phyloP scores from a whole-genome alignment of 2,329 filamentous ascomycete species.

The Fusarium sp. region DNA sequence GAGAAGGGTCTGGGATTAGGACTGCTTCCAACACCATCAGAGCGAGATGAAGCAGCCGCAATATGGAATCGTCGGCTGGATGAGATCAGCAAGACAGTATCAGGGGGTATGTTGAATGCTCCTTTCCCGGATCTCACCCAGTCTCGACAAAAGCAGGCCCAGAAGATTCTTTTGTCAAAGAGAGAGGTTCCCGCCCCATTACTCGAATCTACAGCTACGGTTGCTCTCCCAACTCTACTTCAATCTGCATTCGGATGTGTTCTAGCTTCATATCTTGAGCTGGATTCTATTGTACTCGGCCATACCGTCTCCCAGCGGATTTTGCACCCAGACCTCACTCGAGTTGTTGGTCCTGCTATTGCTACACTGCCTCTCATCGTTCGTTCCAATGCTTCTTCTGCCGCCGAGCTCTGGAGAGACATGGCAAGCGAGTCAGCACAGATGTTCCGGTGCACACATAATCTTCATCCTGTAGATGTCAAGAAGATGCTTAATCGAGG shows the following conservation, averaged over 20 bases:
- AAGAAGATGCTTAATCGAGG: constrained; percentile 30
- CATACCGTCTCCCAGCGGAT: constrained; percentile 25
- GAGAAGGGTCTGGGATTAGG: constrained; percentile 7
- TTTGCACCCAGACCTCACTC: constrained; percentile 6
- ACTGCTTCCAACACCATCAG: neutral
- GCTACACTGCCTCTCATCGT: constrained; percentile 20
- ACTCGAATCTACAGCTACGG: rapidly evolving
- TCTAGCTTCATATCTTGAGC: constrained; percentile 16
- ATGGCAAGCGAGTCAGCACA: constrained; percentile 12
- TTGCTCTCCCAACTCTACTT: neutral
- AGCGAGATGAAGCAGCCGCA: constrained; percentile 7
- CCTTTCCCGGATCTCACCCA: constrained; percentile 20
- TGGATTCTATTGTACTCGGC: constrained; percentile 8
- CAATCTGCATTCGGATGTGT: constrained; percentile 29
- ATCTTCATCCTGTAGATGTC: constrained; percentile 22
- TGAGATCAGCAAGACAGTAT: neutral
- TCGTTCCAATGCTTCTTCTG: constrained; percentile 2
- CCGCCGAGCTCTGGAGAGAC: constrained; percentile 8
- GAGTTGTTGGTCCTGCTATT: constrained; percentile 23
- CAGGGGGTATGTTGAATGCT: constrained; percentile 2
- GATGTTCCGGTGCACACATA: constrained; percentile 9
- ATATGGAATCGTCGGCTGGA: neutral
- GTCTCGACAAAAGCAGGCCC: constrained; percentile 23
- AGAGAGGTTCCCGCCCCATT: neutral
- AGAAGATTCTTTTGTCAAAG: constrained; percentile 12